phyloP scores from a whole-genome alignment of 2,329 filamentous ascomycete species.

The Pseudofabraea citricarpa region DNA sequence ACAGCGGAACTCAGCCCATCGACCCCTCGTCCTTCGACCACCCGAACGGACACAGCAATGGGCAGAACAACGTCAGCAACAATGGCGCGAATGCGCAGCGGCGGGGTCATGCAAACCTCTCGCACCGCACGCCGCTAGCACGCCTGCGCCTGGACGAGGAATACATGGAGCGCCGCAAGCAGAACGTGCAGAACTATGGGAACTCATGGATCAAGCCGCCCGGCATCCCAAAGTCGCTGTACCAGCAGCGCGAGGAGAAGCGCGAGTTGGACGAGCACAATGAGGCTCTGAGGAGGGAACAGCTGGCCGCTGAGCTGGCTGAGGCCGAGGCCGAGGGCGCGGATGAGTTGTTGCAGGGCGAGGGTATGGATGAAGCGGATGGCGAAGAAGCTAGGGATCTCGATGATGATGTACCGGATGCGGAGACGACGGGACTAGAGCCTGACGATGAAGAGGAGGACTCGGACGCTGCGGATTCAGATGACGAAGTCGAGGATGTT shows the following conservation, averaged over 20 bases:
- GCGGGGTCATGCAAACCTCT: constrained; percentile 36
- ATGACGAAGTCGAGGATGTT: constrained; percentile 30
- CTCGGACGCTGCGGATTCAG: constrained; percentile 33
- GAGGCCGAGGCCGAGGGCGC: constrained; percentile 52
- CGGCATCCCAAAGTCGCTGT: constrained; percentile 81
- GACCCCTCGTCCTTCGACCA: constrained; percentile 25
- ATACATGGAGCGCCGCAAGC: constrained; percentile 68
- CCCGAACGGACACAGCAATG: constrained; percentile 6
- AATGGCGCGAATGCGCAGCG: constrained; percentile 26
- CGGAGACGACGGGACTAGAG: constrained; percentile 32
- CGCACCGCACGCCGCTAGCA: constrained; percentile 59
- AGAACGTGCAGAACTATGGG: constrained; percentile 82
- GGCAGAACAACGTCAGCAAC: constrained; percentile 18
- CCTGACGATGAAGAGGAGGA: constrained; percentile 36
- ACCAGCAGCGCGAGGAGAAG: constrained; percentile 85
- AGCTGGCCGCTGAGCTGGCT: constrained; percentile 68
- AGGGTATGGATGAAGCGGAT: constrained; percentile 27
- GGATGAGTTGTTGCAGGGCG: constrained; percentile 32
- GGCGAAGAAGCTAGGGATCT: constrained; percentile 54
- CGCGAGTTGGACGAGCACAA: constrained; percentile 84
- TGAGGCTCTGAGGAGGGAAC: constrained; percentile 66
- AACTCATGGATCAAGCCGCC: constrained; percentile 87
- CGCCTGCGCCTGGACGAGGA: constrained; percentile 73
- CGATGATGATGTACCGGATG: constrained; percentile 71
- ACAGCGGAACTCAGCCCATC: no score